Base-by-base conservation (phyloP, 2,329 filamentous ascomycete genomes). In the Diaporthe destruens region DNA sequence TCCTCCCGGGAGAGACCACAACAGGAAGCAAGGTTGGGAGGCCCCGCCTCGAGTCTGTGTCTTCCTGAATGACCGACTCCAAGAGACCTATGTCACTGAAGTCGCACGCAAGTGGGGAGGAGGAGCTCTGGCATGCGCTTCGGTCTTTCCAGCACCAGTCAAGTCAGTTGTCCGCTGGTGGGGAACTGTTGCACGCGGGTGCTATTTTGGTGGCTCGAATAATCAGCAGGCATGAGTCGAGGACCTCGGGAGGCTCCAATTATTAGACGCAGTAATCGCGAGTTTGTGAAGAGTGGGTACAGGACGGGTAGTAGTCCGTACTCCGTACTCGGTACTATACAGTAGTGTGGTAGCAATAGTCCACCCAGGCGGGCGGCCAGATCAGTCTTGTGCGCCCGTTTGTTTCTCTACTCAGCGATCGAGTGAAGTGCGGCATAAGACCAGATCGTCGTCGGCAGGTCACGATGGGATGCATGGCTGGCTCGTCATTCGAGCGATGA, bases 401-500 rank as follows among this genome's bases (percentile, higher is more conserved):
- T 54, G 47, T 51, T 44, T 25, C 36, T 51, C 23, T 12, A 23
- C 23, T 57, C 59, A 32, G 32, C 25, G 57, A 56, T 55, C 51
- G 42, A 56, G 42, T 39, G 59, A 44, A 34, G 23, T 36, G 23
- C 61, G 49, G 44, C 44, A 20, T n/a, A 49, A 49, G 49, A 25
- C 23, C 42, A 70, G 70, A 74, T 71, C 34, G 53, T 55, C 72
- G 29, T 53, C 47, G 42, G 72, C 66, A 72, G 71, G 70, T 66
- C 42, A 47, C 6, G 34, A 49, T 54, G 44, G n/a, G 47, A 8
- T 61, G 51, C 53, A 74, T 51, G 55, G 32, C 49, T 67, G 49
- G 49, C 39, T 61, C 23, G 39, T 72, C 53, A 72, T 74, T 74
- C 66, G 72, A 66, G 71, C 72, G 66, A 72, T 67, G 69, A 51